phyloP scores from a whole-genome alignment of 345 rosid genomes.

The Citrus sp. region DNA sequence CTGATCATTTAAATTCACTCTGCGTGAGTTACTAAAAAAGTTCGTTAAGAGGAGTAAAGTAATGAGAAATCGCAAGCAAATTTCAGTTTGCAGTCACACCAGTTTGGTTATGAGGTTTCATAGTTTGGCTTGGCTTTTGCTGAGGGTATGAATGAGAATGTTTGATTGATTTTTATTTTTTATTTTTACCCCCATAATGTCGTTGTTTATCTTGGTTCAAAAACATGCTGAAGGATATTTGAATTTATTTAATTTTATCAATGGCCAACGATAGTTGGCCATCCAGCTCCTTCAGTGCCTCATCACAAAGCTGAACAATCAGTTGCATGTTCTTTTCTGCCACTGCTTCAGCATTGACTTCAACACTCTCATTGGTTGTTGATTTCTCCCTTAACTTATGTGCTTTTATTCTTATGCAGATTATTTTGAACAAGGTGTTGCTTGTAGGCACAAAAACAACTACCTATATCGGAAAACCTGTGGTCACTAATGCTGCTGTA shows the following conservation, averaged over 20 bases:
- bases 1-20: not conserved
- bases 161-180: not conserved
- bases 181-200: too few relatives aligned
- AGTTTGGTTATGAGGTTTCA: not conserved
- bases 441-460: constrained; percentile 90
- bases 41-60: not conserved
- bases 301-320: not conserved
- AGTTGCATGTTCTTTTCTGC: not conserved
- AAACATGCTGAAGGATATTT: not conserved
- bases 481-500: constrained; percentile 89
- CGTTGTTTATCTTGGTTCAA: not conserved
- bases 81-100: not conserved
- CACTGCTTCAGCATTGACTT: not conserved
- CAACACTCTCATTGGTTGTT: not conserved
- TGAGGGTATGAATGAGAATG: not conserved
- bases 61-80: not conserved
- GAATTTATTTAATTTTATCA: not conserved
- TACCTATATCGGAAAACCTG: constrained; percentile 84
- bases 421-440: constrained; percentile 81
- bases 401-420: constrained; percentile 38
- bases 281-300: not conserved
- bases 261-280: not conserved
- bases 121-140: not conserved
- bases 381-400: not conserved
- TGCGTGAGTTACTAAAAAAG: not conserved